phyloP scores from a whole-genome alignment of 495 filamentous ascomycete species.

The Penicillium simplicissimum region DNA sequence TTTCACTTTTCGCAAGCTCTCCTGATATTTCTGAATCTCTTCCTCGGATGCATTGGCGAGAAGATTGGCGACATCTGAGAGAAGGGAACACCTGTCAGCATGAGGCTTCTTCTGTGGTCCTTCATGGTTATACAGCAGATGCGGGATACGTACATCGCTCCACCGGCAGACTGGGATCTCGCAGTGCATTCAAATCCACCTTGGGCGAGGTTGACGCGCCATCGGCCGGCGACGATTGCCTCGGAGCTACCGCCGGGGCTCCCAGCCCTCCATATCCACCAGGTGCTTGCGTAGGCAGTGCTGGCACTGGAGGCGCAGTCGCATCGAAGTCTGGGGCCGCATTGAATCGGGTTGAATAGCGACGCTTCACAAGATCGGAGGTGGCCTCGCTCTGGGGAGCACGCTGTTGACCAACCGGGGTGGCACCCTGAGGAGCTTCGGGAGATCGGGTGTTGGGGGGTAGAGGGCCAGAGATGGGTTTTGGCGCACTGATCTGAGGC shows the following conservation, averaged over 20 bases:
- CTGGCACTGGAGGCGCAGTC: constrained; percentile 66
- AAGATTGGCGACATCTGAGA: constrained; percentile 69
- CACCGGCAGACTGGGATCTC: constrained; percentile 76
- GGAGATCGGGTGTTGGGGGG: constrained; percentile 37
- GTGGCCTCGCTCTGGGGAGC: constrained; percentile 56
- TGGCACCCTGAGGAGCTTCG: constrained; percentile 24
- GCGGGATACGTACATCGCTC: constrained; percentile 50
- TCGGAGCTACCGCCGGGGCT: constrained; percentile 46
- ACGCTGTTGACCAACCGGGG: constrained; percentile 35
- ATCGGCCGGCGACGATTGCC: constrained; percentile 44
- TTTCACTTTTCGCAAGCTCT: constrained; percentile 73
- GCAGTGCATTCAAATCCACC: constrained; percentile 70
- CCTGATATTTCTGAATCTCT: constrained; percentile 84
- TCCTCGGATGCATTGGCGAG: constrained; percentile 91
- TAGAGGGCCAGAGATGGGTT: constrained; percentile 71
- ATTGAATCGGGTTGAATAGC: constrained; percentile 91
- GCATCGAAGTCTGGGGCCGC: constrained; percentile 69
- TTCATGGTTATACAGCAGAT: background rate
- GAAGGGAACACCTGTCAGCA: constrained; percentile 2
- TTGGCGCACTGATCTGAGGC: constrained; percentile 79
- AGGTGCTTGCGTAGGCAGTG: constrained; percentile 50
- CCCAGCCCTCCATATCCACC: constrained; percentile 48
- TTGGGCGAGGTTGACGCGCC: constrained; percentile 44
- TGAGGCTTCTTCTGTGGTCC: background rate
- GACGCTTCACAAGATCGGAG: constrained; percentile 87